phyloP scores from a whole-genome alignment of 2,329 filamentous ascomycete genomes.

The Scedosporium apiospermum region DNA sequence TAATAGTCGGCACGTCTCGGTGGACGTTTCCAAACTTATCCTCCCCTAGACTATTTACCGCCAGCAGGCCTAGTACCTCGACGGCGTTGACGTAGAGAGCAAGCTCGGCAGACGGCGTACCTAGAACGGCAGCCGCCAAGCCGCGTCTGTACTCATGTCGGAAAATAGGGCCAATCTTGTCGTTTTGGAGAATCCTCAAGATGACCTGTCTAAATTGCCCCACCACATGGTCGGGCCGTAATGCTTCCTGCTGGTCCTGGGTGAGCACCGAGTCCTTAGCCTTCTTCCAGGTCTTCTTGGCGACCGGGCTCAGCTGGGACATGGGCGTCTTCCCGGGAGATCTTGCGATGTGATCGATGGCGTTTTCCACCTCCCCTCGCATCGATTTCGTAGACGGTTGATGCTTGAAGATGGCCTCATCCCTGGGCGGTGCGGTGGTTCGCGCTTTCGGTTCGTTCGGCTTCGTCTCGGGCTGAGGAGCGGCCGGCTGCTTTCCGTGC shows the following conservation, averaged over 20 bases:
- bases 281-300: slow-evolving; percentile 38
- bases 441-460: slow-evolving; percentile 22
- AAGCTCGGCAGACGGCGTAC: slow-evolving; percentile 61
- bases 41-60: slow-evolving; percentile 65
- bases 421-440: slow-evolving; percentile 29
- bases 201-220: slow-evolving; percentile 38
- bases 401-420: slow-evolving; percentile 35
- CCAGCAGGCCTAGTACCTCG: slow-evolving; percentile 59
- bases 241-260: slow-evolving; percentile 44
- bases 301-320: slow-evolving; percentile 39
- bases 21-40: slow-evolving; percentile 84
- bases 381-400: slow-evolving; percentile 26
- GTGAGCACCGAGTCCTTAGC: slow-evolving; percentile 38
- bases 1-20: slow-evolving; percentile 63
- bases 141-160: slow-evolving; percentile 58
- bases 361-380: slow-evolving; percentile 34
- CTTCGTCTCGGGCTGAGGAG: slow-evolving; percentile 20
- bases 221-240: slow-evolving; percentile 38
- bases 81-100: slow-evolving; percentile 62
- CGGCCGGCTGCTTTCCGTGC: slow-evolving; percentile 35
- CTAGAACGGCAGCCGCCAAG: slow-evolving; percentile 59
- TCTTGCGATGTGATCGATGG: slow-evolving; percentile 30
- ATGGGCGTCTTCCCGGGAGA: slow-evolving; percentile 38
- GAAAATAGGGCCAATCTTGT: slow-evolving; percentile 57
- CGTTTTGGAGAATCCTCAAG: slow-evolving; percentile 33